These are phyloP conservation scores for Crithidia acanthocephali DNA, from an alignment of 208 protist genomes.

Conservation along the genomic window DNA sequence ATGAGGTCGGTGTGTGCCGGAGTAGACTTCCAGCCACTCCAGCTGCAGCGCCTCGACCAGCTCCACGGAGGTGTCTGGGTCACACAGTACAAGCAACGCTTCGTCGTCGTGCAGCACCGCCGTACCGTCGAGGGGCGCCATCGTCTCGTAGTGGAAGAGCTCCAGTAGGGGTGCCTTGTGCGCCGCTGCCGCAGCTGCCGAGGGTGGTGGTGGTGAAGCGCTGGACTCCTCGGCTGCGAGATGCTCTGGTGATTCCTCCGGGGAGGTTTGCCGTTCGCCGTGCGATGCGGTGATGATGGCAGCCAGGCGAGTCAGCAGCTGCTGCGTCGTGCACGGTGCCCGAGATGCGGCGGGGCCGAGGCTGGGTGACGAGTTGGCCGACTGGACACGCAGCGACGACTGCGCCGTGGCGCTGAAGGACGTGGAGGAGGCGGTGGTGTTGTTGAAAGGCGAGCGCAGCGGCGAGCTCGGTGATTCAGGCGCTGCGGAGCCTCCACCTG, in stretches of 20 bases:
- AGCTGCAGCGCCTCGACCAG: conserved; percentile 37
- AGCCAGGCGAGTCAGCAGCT: conserved; percentile 25
- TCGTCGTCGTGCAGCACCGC: conserved; percentile 23
- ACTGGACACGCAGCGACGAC: conserved; percentile 19
- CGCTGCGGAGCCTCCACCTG: background rate
- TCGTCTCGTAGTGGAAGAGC: conserved; percentile 25
- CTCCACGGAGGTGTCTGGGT: conserved; percentile 11
- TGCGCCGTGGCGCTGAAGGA: conserved; percentile 13
- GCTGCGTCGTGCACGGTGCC: conserved; percentile 5
- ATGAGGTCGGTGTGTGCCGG: conserved; percentile 19
- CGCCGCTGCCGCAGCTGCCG: background rate
- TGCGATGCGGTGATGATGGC: background rate
- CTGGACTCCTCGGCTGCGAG: background rate
- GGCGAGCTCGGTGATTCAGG: background rate
- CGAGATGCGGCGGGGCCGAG: background rate
- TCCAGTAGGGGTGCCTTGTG: conserved; percentile 19
- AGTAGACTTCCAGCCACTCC: conserved; percentile 37
- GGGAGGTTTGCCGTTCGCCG: background rate
- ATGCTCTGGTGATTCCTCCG: background rate
- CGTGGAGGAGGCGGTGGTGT: background rate
- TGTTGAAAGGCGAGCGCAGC: conserved; percentile 12
- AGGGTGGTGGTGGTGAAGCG: background rate
- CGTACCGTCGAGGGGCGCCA: conserved; percentile 18
- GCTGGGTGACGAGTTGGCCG: conserved; percentile 15
- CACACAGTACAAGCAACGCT: conserved; percentile 32